Evolutionary conservation across 441 rosid species (phyloP), one percentile per base, ranked within the genome.

Genomic region (Jatropha multifida): DNA sequence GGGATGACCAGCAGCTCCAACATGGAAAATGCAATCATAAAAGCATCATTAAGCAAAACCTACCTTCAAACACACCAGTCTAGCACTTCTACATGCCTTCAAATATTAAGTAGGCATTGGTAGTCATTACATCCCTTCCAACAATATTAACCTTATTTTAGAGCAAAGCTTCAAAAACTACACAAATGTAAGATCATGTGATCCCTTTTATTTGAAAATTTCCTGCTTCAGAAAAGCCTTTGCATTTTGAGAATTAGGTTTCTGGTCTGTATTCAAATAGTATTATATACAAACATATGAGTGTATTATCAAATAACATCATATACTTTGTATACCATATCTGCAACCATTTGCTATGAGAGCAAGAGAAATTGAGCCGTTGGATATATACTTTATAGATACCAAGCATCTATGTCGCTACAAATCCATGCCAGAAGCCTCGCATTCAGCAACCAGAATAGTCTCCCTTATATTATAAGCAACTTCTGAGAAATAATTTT

Each of bases 141-240:
- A 64, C 71, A 73, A 62, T 8, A 72, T 18, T 18, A 40, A 72
- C 52, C 65, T 62, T 42, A 64, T 13, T n/a, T 72, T 17, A 17
- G 9, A 54, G 15, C 26, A 13, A 13, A 54, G 14, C 14, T 4
- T 15, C 10, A 56, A 32, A 55, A 58, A 18, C 14, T 23, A 23
- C 11, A 56, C 27, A 46, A 58, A 67, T 56, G 6, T 7, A n/a
- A 58, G n/a, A 12, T 20, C 18, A 17, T 23, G 23, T 9, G 56
- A 18, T 76, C 64, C 64, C 32, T 32, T 64, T 23, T 9, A 26
- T 44, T 13, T 8, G 5, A 20, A 14, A 61, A 51, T 5, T 51
- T 49, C 51, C 42, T 67, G 65, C 48, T 37, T 62, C 15, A 59
- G 51, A 76, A 56, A 69, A 59, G 37, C 68, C 17, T 8, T 26